A percentile compares a stretch with the other conserved stretches of the same genome.
These are phyloP conservation scores for Cenchrus purpureus DNA, from an alignment of 176 grass and related monocot species.

Conservation along the genomic window DNA sequence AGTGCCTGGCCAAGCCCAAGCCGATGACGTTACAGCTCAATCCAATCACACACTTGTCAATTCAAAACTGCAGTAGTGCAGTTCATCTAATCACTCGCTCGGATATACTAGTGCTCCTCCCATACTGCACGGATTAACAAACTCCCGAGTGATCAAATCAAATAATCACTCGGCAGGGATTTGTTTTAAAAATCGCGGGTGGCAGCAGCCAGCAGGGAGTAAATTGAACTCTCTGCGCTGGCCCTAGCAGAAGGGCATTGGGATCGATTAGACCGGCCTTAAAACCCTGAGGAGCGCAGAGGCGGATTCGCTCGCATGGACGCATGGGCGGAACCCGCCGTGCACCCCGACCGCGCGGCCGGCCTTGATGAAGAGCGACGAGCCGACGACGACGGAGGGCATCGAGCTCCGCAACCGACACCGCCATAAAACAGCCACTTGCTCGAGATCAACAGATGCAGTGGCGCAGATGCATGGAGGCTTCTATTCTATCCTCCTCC, in stretches of 20 bases:
- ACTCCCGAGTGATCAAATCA: slow-evolving; percentile 5
- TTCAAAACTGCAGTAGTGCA: neutral
- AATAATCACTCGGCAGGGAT: neutral
- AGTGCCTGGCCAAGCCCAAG: neutral
- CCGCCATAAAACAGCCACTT: slow-evolving; percentile 45
- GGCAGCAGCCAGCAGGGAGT: slow-evolving; percentile 8
- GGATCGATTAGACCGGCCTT: slow-evolving; percentile 54
- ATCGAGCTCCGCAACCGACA: slow-evolving; percentile 63
- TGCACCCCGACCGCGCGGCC: slow-evolving; percentile 38
- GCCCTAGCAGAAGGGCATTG: slow-evolving; percentile 36
- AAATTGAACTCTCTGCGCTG: slow-evolving; percentile 40
- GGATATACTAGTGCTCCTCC: neutral
- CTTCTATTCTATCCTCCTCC: slow-evolving; percentile 46
- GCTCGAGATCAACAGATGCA: slow-evolving; percentile 37
- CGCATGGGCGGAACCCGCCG: slow-evolving; percentile 25
- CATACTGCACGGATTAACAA: slow-evolving; percentile 14
- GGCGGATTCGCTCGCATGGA: neutral
- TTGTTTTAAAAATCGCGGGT: neutral
- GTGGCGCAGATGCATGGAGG: slow-evolving; percentile 38
- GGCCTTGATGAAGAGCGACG: slow-evolving; percentile 20
- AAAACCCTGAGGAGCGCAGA: slow-evolving; percentile 48
- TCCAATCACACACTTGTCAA: neutral
- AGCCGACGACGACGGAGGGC: neutral
- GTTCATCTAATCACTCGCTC: neutral
- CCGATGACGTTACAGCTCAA: neutral